Base-by-base conservation (phyloP, 805 yeast species). In the Candida michaelii region DNA sequence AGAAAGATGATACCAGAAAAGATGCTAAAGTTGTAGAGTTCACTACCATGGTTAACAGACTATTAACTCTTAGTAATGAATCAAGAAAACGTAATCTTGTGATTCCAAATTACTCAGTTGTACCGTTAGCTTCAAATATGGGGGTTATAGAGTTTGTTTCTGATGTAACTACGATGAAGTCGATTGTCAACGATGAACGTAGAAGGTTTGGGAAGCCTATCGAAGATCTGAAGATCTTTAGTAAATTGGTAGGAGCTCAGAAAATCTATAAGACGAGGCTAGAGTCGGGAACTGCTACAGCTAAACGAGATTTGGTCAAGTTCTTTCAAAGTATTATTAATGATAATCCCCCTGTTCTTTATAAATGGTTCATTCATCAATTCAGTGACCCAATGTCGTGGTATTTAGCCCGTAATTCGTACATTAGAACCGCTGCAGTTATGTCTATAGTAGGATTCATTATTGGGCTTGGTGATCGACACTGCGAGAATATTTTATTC, bases 371-470 rank as follows among this genome's bases (percentile, higher is more conserved):
- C 56, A 72, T 88, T 16, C 90, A 88, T 44, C 83, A 79, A 40
- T 91, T 89, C 53, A 89, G 97, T 0, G 96, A 90, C 50, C 96
- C 98, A 0, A 77, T 82, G 6, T 68, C 79, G 1, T 93, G 99
- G 99, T 85, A 88, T 47, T 73, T 74, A 32, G 86, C 91, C 1
- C 66, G 98, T 42, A 83, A 82, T 37, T 71, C 73, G 27, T 95
- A 77, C 58, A 81, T 87, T 0, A 71, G 95, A 42, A 81, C 96
- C 0, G 72, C 85, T 19, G 97, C 97, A 0, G 98, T 91, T 0
- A 93, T 95, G 99, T 89, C 97, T 0, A 89, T 93, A 71, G 96
- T 91, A 4, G 99, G 99, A 0, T 88, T 87, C 58, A 80, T 93
- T 35, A 71, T 93, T 19, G 99, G 99, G 7, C 73, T 93, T 38